A percentile compares a stretch with the other conserved stretches of the same genome.
Evolutionary conservation across 2,329 filamentous ascomycete genomes (phyloP).

Genomic region (Phaeoacremonium minimum): DNA sequence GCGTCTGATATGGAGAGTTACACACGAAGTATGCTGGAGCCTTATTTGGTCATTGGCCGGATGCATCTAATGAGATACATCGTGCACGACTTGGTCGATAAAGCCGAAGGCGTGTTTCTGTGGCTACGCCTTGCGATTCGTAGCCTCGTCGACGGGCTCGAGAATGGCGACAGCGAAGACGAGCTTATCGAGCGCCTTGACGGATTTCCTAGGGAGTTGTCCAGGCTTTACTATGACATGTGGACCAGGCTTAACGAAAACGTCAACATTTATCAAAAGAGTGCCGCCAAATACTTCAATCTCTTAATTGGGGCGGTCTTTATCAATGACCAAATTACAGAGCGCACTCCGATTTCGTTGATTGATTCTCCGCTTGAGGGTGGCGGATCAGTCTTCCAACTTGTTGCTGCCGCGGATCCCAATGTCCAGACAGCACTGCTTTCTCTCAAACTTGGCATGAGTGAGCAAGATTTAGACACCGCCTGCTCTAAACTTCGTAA

Average conservation of each 20-base stretch:
- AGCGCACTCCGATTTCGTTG: too few species aligned
- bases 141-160: background rate
- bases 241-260: background rate
- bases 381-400: too few species aligned
- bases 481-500: background rate
- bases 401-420: too few species aligned
- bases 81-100: background rate
- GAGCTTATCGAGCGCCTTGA: background rate
- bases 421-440: too few species aligned
- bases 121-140: background rate
- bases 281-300: background rate
- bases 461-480: background rate
- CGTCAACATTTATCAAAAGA: background rate
- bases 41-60: too few species aligned
- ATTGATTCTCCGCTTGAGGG: too few species aligned
- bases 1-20: background rate
- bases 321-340: too few species aligned
- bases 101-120: conserved; percentile 1
- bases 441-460: background rate
- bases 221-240: conserved; percentile 1
- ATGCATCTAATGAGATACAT: too few species aligned
- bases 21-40: background rate
- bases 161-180: background rate
- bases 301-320: background rate
- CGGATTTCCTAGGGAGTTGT: background rate